Evolutionary conservation across 2,329 filamentous ascomycete genomes (phyloP), one percentile per base, ranked within the genome.

Genomic region (Exophiala xenobiotica): DNA sequence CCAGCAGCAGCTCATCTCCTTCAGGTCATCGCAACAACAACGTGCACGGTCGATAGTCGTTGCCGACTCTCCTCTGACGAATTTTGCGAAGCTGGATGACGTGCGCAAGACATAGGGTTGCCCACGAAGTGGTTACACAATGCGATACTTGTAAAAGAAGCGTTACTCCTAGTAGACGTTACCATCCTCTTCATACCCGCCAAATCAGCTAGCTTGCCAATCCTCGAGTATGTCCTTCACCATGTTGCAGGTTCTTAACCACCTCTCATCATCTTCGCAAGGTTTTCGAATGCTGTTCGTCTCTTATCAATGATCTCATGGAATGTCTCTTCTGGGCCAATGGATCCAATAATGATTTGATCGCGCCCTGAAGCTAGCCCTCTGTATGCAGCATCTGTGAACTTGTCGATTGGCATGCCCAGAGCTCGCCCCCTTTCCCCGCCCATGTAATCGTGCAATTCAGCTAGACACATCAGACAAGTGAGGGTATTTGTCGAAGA

Each of bases 361-460:
- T 75, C 69, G 11, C 74, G 67, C 2, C 73, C 73, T 2, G 60
- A 56, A 7, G 61, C 56, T 38, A 81, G 59, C 2, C 68, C 73
- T 2, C 62, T 58, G 68, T 73, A 81, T 4, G 73, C 68, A 23
- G 74, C 71, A 0, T 78, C 68, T 1, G 66, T 70, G 54, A 75
- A 81, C 2, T 68, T 61, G 3, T 60, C 61, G 14, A 78, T 47
- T 2, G 77, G 75, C 73, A 81, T 79, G 2, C 76, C 78, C 9
- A 80, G 49, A 4, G 64, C 58, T 2, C 67, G 65, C 3, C 76
- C 75, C 5, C 62, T 59, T 12, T 73, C 67, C 19, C 70, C 49
- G n/a, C 73, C 73, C 53, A 74, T 65, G 54, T 74, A 68, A 47
- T 76, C 69, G 58, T 80, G 78, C 31, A 81, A 61, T 63, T 80